Conservation (phyloP, 2,329 filamentous ascomycete genomes). For the Ophiognomonia clavigignenti-juglandacearum region DNA sequence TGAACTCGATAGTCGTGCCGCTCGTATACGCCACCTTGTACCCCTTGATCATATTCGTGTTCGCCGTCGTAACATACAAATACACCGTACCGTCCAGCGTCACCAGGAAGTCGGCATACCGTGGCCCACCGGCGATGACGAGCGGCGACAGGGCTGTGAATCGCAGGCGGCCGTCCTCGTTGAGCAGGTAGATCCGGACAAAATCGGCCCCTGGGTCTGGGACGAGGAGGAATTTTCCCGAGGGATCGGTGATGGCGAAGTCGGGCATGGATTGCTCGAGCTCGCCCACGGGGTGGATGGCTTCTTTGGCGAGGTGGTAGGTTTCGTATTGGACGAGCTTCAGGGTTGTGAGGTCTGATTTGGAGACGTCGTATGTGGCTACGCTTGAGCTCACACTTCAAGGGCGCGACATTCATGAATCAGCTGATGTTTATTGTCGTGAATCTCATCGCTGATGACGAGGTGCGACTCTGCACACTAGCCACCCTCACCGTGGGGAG, state of each 20-base stretch:
- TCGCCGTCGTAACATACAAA: conserved; percentile 59
- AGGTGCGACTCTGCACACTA: too few species aligned
- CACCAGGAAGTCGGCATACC: conserved; percentile 58
- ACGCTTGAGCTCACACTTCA: conserved; percentile 35
- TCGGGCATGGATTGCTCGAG: conserved; percentile 55
- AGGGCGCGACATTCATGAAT: neutral
- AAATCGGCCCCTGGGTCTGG: conserved; percentile 64
- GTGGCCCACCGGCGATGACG: conserved; percentile 48
- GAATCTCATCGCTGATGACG: neutral
- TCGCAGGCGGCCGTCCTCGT: conserved; percentile 37
- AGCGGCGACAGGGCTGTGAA: conserved; percentile 37
- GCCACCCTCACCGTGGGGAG: neutral
- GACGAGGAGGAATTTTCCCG: conserved; percentile 55
- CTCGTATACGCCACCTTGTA: conserved; percentile 51
- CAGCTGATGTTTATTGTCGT: neutral
- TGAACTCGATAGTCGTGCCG: conserved; percentile 37
- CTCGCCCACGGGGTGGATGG: conserved; percentile 42
- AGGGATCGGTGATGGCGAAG: conserved; percentile 61
- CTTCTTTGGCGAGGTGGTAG: conserved; percentile 34
- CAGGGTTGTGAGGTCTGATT: conserved; percentile 28
- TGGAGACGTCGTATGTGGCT: conserved; percentile 38
- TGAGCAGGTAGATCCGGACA: conserved; percentile 51
- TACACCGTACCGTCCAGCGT: conserved; percentile 37
- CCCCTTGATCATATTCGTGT: conserved; percentile 51
- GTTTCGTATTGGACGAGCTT: conserved; percentile 31